Evolutionary conservation across 768 basidiomycete species (phyloP), one percentile per base, ranked within the genome.

Genomic region (Cystoderma amianthinum): DNA sequence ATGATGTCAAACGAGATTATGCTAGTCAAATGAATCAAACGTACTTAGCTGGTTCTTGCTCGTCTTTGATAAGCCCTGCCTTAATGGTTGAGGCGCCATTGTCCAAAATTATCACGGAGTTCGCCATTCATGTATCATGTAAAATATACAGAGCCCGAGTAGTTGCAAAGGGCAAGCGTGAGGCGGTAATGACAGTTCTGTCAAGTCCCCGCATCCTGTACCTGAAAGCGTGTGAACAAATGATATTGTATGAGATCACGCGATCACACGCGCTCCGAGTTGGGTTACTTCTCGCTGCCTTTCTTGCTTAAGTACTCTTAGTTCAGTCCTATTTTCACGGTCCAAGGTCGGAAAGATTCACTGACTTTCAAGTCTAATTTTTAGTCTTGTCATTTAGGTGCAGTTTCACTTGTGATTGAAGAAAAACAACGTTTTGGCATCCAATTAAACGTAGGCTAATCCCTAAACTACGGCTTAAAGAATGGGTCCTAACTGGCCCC

Each of bases 21-120:
- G 15, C 13, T 23, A 16, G 19, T 30, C n/a, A 24, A 39, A 19
- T 46, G 45, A 34, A 32, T 12, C 49, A 32, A 16, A 65, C 63
- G 53, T 44, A 68, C 61, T 55, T 53, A 39, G 59, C 51, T 24
- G 40, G 53, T 19, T 51, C 55, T 44, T 55, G 46, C 11, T 50
- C 48, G 23, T 51, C 59, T 36, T 55, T 60, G 32, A 66, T 68
- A 18, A 80, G 44, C 1, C 89, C 86, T 20, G 76, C 75, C 56
- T 96, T 97, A 59, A 95, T 81, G 3, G 77, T 77, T 24, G 74
- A 79, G 7, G 80, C 93, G 30, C 93, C 93, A 56, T 95, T 97
- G 59, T 97, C 93, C 34, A 95, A 69, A 11, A 94, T 68, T 41
- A 93, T 63, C 19, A 81, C 67, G 6, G 41, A 15, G 3, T 15